Base-by-base conservation (phyloP, 1,139 yeast genomes). In the Yamadazyma atlantica region DNA sequence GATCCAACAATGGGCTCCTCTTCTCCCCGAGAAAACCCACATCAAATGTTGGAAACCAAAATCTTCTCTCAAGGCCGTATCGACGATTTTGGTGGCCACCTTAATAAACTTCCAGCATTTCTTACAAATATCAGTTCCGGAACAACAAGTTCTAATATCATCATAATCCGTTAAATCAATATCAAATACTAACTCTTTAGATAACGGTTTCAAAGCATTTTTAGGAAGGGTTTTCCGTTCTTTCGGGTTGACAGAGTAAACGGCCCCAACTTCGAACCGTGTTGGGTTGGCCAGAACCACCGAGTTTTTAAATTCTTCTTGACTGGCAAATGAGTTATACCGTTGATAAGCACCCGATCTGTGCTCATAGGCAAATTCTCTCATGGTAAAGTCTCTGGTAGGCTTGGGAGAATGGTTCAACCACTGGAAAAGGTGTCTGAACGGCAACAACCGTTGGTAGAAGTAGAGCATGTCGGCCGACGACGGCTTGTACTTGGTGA, bases 1-100 rank as follows among this genome's bases (percentile, higher is more conserved):
- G 18, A 92, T 75, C 99, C 99, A 92, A 51, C 97, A 95, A 71
- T 92, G 99, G 18, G 95, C 96, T 60, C 99, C 99, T 75, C 99
- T 85, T 69, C 99, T 83, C 34, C 99, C 99, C 0, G 97, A 88
- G 57, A 88, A 92, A 2, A 92, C 96, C 98, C 98, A 92, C 33
- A 92, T 69, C 55, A 89, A 68, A 58, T 88, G 83, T 40, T 81
- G 66, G 60, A 88, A 90, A 0, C 97, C 97, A 63, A 94, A 92
- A 60, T 92, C 98, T 35, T 88, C 87, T 39, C 78, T 67, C 40
- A 92, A 67, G 0, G 95, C 84, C 1, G 63, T 55, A 42, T 86
- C 89, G 42, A 94, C 66, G 32, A 90, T 79, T 50, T 80, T 75
- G 40, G 90, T 78, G 2, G 97, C 96, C 17, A 89, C 80, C n/a